Conservation (phyloP, 257 asterid genomes). For the Solanum tacnaense region DNA sequence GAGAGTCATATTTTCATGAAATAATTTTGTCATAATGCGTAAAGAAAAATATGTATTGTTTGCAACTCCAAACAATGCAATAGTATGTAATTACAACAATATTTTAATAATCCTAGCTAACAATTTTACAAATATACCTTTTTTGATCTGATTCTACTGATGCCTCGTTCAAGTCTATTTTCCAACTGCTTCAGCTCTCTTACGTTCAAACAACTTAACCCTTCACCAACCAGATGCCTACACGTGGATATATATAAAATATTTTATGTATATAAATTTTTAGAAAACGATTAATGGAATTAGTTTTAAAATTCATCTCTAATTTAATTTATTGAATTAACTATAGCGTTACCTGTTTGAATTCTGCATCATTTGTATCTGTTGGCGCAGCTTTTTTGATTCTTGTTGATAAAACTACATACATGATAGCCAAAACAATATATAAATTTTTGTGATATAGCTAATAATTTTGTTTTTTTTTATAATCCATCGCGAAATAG, state of each 20-base stretch:
- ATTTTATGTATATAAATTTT: too few relatives aligned
- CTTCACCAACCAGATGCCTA: conserved; percentile 90
- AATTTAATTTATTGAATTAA: neutral
- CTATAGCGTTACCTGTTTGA: conserved; percentile 43
- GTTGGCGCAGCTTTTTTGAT: conserved; percentile 81
- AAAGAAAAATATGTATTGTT: neutral
- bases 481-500: neutral
- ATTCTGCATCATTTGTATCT: conserved; percentile 76
- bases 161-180: conserved; percentile 9
- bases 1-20: neutral
- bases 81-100: neutral
- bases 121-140: neutral
- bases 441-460: neutral
- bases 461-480: neutral
- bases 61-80: neutral
- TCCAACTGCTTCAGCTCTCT: conserved; percentile 9
- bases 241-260: neutral
- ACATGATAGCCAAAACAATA: neutral
- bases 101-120: neutral
- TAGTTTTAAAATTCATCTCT: neutral
- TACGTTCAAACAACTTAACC: conserved; percentile 34
- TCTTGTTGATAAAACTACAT: conserved; percentile 73
- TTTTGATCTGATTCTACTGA: conserved; percentile 8
- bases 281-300: neutral
- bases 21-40: neutral